Conservation (phyloP, 208 protist species). For the Wallacemonas sp. region DNA sequence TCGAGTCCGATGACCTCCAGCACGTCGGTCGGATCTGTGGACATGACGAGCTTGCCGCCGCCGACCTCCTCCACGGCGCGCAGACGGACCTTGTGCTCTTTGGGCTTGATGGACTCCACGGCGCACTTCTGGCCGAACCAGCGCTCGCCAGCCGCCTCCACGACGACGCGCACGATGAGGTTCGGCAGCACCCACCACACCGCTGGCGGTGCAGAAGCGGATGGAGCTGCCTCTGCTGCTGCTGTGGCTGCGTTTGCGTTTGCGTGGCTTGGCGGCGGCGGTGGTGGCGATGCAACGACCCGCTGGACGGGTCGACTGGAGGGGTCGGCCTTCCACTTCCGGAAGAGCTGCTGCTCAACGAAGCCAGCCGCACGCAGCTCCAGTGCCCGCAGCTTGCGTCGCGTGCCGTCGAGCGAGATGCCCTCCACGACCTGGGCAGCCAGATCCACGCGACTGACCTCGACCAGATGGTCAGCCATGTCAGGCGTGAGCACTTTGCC, state of each 20-base stretch:
- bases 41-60: not conserved
- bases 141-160: slow-evolving; percentile 44
- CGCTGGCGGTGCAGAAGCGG: not conserved
- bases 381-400: slow-evolving; percentile 42
- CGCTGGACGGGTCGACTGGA: slow-evolving; percentile 53
- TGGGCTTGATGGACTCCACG: slow-evolving; percentile 47
- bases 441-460: slow-evolving; percentile 67
- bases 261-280: not conserved
- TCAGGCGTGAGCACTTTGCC: slow-evolving; percentile 45
- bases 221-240: not conserved
- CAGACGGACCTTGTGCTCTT: slow-evolving; percentile 60
- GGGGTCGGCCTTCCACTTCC: slow-evolving; percentile 69
- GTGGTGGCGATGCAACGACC: not conserved
- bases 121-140: slow-evolving; percentile 74
- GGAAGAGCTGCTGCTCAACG: slow-evolving; percentile 61
- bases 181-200: slow-evolving; percentile 79
- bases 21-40: slow-evolving; percentile 17
- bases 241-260: no score
- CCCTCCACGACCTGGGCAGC: slow-evolving; percentile 48
- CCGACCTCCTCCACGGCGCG: not conserved
- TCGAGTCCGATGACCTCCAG: slow-evolving; percentile 64
- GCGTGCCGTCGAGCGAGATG: slow-evolving; percentile 66
- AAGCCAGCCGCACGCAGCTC: slow-evolving; percentile 79
- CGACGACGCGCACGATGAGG: slow-evolving; percentile 71
- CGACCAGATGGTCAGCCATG: slow-evolving; percentile 56